Percentiles rank a stretch among this genome's conserved stretches.
Evolutionary conservation across 2,329 filamentous ascomycete species (phyloP).

Genomic region (Talaromyces sp.): DNA sequence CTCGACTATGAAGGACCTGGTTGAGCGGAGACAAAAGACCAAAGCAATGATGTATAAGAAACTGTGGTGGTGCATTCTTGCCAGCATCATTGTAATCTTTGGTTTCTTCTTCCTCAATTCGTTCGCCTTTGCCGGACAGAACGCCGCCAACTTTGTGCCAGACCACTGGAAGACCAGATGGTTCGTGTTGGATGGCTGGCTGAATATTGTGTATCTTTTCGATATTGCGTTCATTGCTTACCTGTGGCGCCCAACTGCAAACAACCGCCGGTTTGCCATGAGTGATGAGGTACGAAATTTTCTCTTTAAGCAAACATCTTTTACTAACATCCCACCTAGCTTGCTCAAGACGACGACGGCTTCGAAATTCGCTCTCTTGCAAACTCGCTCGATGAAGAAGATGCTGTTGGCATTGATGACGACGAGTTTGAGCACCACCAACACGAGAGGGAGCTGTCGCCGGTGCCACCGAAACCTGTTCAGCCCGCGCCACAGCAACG

Average conservation of each 20-base stretch:
- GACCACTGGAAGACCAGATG: conserved; percentile 96
- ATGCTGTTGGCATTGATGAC: conserved; percentile 38
- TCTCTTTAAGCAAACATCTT: not conserved
- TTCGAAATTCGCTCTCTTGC: conserved; percentile 95
- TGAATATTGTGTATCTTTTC: conserved; percentile 91
- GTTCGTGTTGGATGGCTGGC: conserved; percentile 96
- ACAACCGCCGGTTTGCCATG: conserved; percentile 97
- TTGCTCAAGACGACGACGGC: conserved; percentile 96
- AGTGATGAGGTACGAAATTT: conserved; percentile 69
- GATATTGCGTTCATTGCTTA: conserved; percentile 93
- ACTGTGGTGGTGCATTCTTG: conserved; percentile 95
- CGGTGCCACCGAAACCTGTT: conserved; percentile 45
- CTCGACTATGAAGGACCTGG: conserved; percentile 90
- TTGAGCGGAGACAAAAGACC: conserved; percentile 85
- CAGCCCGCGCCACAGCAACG: conserved; percentile 48
- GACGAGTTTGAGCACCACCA: conserved; percentile 24
- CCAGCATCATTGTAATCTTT: conserved; percentile 91
- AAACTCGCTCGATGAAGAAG: conserved; percentile 63
- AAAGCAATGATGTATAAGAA: conserved; percentile 97
- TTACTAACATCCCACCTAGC: conserved; percentile 38
- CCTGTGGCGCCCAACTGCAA: conserved; percentile 91
- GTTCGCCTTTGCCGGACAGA: conserved; percentile 82
- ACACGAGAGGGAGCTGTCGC: conserved; percentile 31
- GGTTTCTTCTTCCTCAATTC: conserved; percentile 98
- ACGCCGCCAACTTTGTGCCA: conserved; percentile 84